Percentiles rank a stretch among this genome's conserved stretches.
Evolutionary conservation across 352 stramenopile genomes (phyloP).

Genomic region (Aphanomyces cochlioides): DNA sequence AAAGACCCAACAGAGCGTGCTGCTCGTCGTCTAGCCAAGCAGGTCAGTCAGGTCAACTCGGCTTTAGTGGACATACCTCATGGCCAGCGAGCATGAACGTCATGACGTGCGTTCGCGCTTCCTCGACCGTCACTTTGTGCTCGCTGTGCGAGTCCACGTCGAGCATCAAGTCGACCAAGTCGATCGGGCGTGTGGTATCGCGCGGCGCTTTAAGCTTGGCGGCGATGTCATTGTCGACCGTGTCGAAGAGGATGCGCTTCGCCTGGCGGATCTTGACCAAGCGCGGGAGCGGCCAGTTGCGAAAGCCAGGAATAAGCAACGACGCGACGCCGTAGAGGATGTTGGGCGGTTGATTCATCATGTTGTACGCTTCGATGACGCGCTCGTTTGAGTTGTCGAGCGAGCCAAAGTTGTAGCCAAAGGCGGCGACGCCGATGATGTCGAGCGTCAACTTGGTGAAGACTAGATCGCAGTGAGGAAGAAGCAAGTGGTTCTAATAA

Average conservation of each 20-base stretch:
- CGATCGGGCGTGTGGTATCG: not conserved
- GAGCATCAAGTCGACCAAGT: slow-evolving; percentile 25
- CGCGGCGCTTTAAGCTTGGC: slow-evolving; percentile 1
- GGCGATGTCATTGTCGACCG: slow-evolving; percentile 26
- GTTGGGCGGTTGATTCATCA: slow-evolving; percentile 22
- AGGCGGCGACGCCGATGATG: slow-evolving; percentile 22
- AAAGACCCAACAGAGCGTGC: slow-evolving; percentile 14
- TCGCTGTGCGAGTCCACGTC: not conserved
- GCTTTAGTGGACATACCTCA: slow-evolving; percentile 6
- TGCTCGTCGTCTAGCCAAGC: slow-evolving; percentile 11
- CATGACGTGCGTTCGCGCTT: slow-evolving; percentile 20
- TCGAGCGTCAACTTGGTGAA: slow-evolving; percentile 28
- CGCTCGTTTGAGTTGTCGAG: slow-evolving; percentile 1
- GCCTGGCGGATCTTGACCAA: not conserved
- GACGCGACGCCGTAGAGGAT: slow-evolving; percentile 7
- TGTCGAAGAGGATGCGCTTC: slow-evolving; percentile 22
- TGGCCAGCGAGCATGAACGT: slow-evolving; percentile 27
- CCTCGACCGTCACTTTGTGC: not conserved
- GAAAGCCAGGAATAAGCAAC: slow-evolving; percentile 12
- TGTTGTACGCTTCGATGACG: slow-evolving; percentile 10
- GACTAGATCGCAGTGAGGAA: slow-evolving; percentile 7
- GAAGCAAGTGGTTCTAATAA: not conserved
- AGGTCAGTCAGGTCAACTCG: not conserved
- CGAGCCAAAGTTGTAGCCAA: slow-evolving; percentile 27
- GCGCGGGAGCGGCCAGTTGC: slow-evolving; percentile 4